A percentile compares a stretch with the other conserved stretches of the same genome.
These are phyloP conservation scores for Pleurotus cornucopiae DNA, from an alignment of 768 basidiomycete species.

Conservation along the genomic window DNA sequence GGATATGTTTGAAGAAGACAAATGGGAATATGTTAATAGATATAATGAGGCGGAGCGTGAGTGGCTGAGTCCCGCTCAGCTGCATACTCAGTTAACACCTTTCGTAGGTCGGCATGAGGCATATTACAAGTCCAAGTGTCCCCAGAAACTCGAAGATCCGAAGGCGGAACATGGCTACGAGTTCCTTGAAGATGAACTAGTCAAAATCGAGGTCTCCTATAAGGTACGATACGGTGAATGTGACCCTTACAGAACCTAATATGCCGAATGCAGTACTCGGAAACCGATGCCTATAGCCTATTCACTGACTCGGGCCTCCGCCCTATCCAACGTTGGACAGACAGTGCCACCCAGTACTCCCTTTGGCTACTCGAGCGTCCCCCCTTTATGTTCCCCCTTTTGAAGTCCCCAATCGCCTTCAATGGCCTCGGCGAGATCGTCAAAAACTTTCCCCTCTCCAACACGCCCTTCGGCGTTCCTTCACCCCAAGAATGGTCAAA, in stretches of 20 bases:
- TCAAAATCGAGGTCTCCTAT: constrained; percentile 84
- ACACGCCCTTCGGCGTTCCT: constrained; percentile 64
- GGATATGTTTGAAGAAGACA: constrained; percentile 52
- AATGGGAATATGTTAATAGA: constrained; percentile 76
- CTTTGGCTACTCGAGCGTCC: constrained; percentile 92
- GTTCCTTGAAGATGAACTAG: constrained; percentile 68
- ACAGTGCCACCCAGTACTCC: constrained; percentile 66
- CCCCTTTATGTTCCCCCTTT: constrained; percentile 67
- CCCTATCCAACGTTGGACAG: constrained; percentile 82
- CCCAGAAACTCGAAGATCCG: constrained; percentile 56
- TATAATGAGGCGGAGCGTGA: constrained; percentile 28
- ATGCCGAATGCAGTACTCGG: constrained; percentile 61
- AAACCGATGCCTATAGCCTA: constrained; percentile 59
- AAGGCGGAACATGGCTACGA: constrained; percentile 34
- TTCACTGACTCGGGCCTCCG: constrained; percentile 78
- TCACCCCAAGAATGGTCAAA: constrained; percentile 73
- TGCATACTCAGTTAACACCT: background rate
- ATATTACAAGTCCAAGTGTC: constrained; percentile 64
- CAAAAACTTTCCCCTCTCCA: constrained; percentile 19
- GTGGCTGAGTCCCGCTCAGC: constrained; percentile 5
- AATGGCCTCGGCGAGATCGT: constrained; percentile 18
- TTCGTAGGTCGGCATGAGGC: constrained; percentile 78
- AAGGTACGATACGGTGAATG: constrained; percentile 51
- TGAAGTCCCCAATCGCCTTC: constrained; percentile 33
- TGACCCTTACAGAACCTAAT: background rate